Evolutionary conservation across 257 asterid genomes (phyloP).

Genomic region (Ilex asprella): DNA sequence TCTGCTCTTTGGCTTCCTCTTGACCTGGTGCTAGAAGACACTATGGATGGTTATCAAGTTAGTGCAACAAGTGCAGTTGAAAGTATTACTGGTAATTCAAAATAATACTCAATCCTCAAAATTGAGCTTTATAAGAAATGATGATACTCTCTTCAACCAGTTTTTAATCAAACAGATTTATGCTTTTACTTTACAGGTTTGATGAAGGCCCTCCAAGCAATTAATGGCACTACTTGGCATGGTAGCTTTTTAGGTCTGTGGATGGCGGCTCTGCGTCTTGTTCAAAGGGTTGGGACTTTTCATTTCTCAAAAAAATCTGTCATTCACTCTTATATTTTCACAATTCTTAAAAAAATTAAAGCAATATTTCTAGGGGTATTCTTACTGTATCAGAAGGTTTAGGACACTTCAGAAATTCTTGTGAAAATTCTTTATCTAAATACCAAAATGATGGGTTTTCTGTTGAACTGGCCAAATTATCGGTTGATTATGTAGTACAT

Average conservation of each 20-base stretch:
- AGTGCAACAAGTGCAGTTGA: constrained; percentile 84
- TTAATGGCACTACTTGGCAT: constrained; percentile 79
- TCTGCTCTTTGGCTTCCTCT: constrained; percentile 94
- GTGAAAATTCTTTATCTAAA: no score
- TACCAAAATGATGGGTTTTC: no score
- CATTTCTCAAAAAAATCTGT: background rate
- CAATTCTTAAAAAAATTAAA: no score
- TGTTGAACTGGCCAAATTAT: no score
- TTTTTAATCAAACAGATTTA: constrained; percentile 12
- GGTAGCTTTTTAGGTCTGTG: constrained; percentile 88
- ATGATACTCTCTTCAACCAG: no score
- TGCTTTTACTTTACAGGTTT: constrained; percentile 50
- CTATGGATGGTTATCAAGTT: constrained; percentile 91
- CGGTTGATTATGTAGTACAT: no score
- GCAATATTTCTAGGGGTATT: no score
- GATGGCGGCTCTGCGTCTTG: constrained; percentile 95
- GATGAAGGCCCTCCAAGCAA: constrained; percentile 83
- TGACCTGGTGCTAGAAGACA: constrained; percentile 86
- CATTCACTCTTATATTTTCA: no score
- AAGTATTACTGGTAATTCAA: constrained; percentile 62
- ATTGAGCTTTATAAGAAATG: no score
- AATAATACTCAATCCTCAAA: no score
- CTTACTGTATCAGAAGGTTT: no score
- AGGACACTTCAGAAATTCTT: no score
- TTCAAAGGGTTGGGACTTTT: constrained; percentile 70